Percentiles rank a stretch among this genome's conserved stretches.
phyloP scores from a whole-genome alignment of 495 filamentous ascomycete species.

The Collariella sp. region DNA sequence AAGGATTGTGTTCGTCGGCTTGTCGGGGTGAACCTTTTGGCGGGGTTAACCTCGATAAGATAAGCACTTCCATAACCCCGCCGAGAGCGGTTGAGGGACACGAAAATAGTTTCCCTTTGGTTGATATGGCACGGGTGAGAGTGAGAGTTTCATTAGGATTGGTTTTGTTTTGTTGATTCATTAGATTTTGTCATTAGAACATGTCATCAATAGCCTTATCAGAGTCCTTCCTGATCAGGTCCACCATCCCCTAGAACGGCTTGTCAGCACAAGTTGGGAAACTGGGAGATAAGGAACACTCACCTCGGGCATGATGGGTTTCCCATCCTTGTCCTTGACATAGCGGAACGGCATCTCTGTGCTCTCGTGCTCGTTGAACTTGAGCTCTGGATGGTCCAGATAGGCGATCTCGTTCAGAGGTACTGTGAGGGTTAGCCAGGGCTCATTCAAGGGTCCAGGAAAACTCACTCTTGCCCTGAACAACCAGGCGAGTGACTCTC shows the following conservation, averaged over 20 bases:
- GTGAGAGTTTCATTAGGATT: not conserved
- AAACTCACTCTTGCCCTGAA: constrained; percentile 65
- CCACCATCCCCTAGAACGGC: constrained; percentile 72
- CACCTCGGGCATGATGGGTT: constrained; percentile 86
- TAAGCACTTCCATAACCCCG: not conserved
- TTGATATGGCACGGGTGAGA: not conserved
- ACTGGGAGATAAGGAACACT: constrained; percentile 16
- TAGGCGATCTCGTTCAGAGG: constrained; percentile 69
- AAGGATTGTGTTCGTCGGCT: not conserved
- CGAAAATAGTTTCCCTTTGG: not conserved
- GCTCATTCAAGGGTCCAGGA: not conserved
- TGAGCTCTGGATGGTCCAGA: constrained; percentile 78
- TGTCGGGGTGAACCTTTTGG: not conserved
- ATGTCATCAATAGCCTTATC: constrained; percentile 86
- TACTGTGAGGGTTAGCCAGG: constrained; percentile 37
- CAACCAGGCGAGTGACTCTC: constrained; percentile 80
- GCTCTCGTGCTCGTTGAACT: constrained; percentile 82
- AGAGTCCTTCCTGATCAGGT: constrained; percentile 86
- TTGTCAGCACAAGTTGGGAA: not conserved
- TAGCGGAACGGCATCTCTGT: constrained; percentile 98
- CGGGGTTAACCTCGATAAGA: not conserved
- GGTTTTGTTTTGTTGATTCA: not conserved
- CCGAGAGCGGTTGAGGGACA: not conserved
- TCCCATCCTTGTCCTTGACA: constrained; percentile 62
- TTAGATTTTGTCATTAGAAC: constrained; percentile 40